Evolutionary conservation across 2,329 filamentous ascomycete species (phyloP), one percentile per base, ranked within the genome.

Genomic region (Zasmidium citrigriseum): DNA sequence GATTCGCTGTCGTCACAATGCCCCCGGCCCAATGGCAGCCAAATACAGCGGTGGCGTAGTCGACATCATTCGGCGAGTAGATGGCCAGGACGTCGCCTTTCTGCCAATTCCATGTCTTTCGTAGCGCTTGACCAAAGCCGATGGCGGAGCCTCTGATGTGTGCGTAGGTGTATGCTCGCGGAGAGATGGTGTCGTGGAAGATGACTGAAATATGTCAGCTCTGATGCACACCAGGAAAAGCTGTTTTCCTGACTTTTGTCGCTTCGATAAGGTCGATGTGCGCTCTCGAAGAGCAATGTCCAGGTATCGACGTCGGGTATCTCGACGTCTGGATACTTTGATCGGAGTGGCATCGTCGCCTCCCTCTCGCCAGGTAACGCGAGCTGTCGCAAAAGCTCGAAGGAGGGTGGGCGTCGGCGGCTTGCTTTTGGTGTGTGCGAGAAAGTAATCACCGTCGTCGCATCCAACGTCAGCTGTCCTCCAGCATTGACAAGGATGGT

Each of bases 51-150:
- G 87, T 80, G 0, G 90, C 87, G 0, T 88, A 91, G 73, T 96
- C 93, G 70, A 96, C 88, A 73, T 83, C 86, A 73, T 97, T 96
- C 21, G 92, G 89, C 2, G 90, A 88, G 79, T 88, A 96, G 53
- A 96, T 80, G 9, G 83, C 88, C 20, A 96, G 80, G 1, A 93
- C 89, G 70, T 96, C 90, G 68, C 89, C 89, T 70, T 89, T 92
- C 65, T 86, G 81, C 89, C 91, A 96, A 46, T 86, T 82, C 82
- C 87, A 93, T 22, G 80, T 75, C 22, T 88, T 83, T 69, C 86
- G 87, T 20, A 97, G 81, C 0, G 90, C 92, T 62, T 87, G 85
- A 48, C 91, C 93, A 65, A 96, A 95, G 16, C 86, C 83, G 34
- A 86, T 75, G 1, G 90, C 88, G 16, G 84, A 80, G 57, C 79